Evolutionary conservation across 257 asterid genomes (phyloP).

Genomic region (Solanum lignicaule): DNA sequence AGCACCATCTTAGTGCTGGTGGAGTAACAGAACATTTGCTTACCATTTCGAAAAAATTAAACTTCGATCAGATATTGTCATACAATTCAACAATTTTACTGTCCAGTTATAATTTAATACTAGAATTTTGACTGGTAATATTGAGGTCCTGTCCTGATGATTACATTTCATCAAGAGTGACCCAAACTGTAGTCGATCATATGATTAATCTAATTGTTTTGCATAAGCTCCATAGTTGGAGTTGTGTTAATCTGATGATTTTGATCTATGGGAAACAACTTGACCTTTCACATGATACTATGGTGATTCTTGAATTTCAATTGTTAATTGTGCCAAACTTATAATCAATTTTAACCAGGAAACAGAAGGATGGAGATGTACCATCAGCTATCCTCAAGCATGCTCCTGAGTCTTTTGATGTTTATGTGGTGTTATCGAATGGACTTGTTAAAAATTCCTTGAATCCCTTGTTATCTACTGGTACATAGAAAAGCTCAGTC

Average conservation of each 20-base stretch:
- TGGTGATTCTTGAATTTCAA: background rate
- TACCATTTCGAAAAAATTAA: background rate
- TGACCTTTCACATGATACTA: background rate
- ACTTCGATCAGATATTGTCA: background rate
- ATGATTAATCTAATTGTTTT: background rate
- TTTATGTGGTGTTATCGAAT: constrained; percentile 44
- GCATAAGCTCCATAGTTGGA: background rate
- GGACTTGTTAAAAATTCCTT: constrained; percentile 15
- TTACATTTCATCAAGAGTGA: background rate
- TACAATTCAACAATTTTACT: background rate
- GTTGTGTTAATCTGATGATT: background rate
- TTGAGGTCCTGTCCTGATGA: background rate
- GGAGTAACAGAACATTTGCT: background rate
- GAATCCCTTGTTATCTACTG: background rate
- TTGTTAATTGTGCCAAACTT: background rate
- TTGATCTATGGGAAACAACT: background rate
- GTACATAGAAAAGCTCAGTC: background rate
- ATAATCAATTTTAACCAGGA: constrained; percentile 23
- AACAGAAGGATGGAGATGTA: constrained; percentile 36
- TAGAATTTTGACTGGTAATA: background rate
- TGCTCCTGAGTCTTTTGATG: constrained; percentile 48
- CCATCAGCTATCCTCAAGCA: constrained; percentile 56
- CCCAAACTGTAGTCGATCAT: background rate
- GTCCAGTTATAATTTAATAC: background rate
- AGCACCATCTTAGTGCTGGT: background rate